Base-by-base conservation (phyloP, 164 flowering plant genomes). In the Aristolochia californica region DNA sequence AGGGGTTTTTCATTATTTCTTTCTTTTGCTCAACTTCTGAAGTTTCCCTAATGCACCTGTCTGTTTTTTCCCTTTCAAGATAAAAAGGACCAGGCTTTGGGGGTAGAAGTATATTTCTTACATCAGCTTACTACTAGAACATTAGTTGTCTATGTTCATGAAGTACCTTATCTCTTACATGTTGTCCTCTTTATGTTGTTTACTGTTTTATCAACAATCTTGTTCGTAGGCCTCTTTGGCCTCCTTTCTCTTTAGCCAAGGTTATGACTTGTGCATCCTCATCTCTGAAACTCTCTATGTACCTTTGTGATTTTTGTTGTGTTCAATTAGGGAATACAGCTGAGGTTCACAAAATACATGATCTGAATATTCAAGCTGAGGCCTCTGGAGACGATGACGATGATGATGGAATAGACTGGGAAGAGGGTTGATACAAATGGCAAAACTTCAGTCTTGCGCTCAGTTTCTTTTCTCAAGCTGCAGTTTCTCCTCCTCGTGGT, bases 361-460 rank as follows among this genome's bases (percentile, higher is more conserved):
- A 71, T 69, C 62, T 72, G 53, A 66, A 74, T 63, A 63, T 57
- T 62, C 52, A 53, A 59, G 70, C 74, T 0, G 70, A 65, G 18
- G 74, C 66, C 51, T 65, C 72, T 50, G 77, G 45, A 48, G 74
- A 64, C 13, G 77, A 67, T 20, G 77, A 74, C 55, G 77, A 74
- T 68, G 77, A 74, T 1, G 77, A 74, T 68, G 77, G 71, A 2
- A 68, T 74, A 56, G 77, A 68, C 43, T 74, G 77, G 77, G 77
- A 74, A 52, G 69, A 70, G 60, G 75, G 73, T 40, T 66, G 62
- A 72, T 52, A n/a, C 18, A 18, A 20, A 27, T 21, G 24, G 20
- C 2, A 13, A 50, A 8, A 16, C 20, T 48, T 18, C 51, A 7
- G 1, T 10, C 20, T 18, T 16, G 7, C 10, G 11, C 21, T 12